These are phyloP conservation scores for Meira miltonrushii DNA, from an alignment of 1,284 basidiomycete species.

Conservation along the genomic window DNA sequence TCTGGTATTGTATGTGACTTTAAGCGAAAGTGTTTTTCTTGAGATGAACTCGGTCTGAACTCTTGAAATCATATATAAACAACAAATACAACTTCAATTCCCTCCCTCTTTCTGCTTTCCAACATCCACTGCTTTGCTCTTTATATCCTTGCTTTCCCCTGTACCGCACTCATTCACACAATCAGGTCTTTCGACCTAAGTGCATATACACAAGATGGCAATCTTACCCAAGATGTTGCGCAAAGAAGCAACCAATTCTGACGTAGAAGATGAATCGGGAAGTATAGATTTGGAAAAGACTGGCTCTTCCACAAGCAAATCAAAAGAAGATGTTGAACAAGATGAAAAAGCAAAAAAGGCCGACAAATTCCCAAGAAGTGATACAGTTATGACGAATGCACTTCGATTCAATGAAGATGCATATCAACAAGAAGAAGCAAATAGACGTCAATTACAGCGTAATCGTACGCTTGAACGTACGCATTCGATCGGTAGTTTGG, in stretches of 20 bases:
- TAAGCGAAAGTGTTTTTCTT: too few species aligned
- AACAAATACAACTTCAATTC: too few species aligned
- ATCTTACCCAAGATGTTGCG: neutral
- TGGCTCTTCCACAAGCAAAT: neutral
- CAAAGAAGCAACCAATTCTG: neutral
- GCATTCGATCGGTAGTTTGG: slow-evolving; percentile 9
- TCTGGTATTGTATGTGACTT: too few species aligned
- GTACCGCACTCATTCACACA: too few species aligned
- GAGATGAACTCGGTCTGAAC: too few species aligned
- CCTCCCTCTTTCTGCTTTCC: too few species aligned
- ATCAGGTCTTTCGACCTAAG: too few species aligned
- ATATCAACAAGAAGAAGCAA: slow-evolving; percentile 2
- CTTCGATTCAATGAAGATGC: neutral
- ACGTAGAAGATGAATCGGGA: neutral
- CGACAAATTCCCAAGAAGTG: neutral
- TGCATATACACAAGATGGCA: neutral
- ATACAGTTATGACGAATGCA: neutral
- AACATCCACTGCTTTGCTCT: too few species aligned
- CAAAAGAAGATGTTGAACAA: neutral
- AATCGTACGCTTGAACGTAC: slow-evolving; percentile 9
- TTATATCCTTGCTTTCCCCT: too few species aligned
- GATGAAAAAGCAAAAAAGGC: neutral
- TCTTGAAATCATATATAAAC: too few species aligned
- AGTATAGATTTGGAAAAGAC: neutral
- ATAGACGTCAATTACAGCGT: neutral